These are phyloP conservation scores for Vigna reflexopilosa DNA, from an alignment of 306 rosid species.

Conservation along the genomic window DNA sequence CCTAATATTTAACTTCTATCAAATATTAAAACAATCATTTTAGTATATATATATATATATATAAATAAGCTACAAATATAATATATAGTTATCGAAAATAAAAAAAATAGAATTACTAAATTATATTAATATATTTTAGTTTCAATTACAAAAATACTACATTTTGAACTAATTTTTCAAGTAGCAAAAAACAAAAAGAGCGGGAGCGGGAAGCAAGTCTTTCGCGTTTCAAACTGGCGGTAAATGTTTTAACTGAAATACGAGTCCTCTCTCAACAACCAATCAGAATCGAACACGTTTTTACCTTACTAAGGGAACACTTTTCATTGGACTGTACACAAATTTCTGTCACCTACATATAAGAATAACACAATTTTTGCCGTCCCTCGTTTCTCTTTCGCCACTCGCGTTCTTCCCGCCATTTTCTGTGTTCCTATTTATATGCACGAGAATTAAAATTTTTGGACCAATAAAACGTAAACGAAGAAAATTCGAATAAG, in stretches of 20 bases:
- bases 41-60: too few species aligned
- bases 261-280: not conserved
- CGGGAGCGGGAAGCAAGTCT: not conserved
- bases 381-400: constrained; percentile 42
- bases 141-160: not conserved
- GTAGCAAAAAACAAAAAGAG: not conserved
- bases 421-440: constrained; percentile 47
- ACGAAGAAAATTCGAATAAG: constrained; percentile 22
- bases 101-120: not conserved
- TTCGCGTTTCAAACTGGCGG: constrained; percentile 10
- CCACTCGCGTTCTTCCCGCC: constrained; percentile 69
- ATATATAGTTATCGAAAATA: too few species aligned
- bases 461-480: not conserved
- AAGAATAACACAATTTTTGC: not conserved
- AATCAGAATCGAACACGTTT: not conserved
- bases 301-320: not conserved
- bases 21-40: too few species aligned
- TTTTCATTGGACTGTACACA: constrained; percentile 15
- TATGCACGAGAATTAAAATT: not conserved
- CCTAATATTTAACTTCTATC: too few species aligned
- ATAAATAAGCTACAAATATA: too few species aligned
- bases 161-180: not conserved
- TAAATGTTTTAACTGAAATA: not conserved
- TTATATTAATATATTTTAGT: not conserved
- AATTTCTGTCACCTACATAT: not conserved